Evolutionary conservation across 2,329 filamentous ascomycete species (phyloP).

Genomic region (Fusarium sp.): DNA sequence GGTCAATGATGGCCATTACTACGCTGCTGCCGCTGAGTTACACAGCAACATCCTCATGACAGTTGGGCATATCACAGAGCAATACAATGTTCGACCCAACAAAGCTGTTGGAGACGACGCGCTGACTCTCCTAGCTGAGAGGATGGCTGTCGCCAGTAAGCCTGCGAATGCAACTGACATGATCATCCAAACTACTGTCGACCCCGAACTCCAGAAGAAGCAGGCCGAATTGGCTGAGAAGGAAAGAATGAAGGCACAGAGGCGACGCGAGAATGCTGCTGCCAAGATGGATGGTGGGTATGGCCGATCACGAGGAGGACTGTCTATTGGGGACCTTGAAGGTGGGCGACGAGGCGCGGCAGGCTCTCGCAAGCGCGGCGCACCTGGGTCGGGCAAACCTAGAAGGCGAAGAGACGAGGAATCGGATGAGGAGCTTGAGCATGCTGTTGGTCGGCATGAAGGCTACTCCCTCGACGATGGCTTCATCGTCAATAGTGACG

Average conservation of each 20-base stretch:
- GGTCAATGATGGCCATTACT: conserved; percentile 77
- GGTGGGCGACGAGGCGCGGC: conserved; percentile 61
- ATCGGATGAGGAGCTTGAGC: conserved; percentile 77
- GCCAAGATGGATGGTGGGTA: conserved; percentile 70
- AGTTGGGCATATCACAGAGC: conserved; percentile 79
- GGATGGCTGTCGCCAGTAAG: conserved; percentile 71
- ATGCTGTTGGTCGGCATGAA: conserved; percentile 69
- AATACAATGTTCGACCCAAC: conserved; percentile 74
- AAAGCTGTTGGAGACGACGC: conserved; percentile 76
- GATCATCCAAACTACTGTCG: conserved; percentile 75
- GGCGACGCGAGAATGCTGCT: conserved; percentile 73
- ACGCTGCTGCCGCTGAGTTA: conserved; percentile 76
- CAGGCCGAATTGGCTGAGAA: conserved; percentile 79
- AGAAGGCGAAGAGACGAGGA: conserved; percentile 74
- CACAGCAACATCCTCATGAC: conserved; percentile 74
- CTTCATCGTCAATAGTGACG: conserved; percentile 80
- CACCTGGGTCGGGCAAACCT: conserved; percentile 58
- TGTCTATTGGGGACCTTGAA: conserved; percentile 77
- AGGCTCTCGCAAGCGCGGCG: conserved; percentile 63
- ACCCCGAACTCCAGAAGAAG: conserved; percentile 79
- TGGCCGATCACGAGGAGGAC: conserved; percentile 60
- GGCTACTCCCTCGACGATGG: conserved; percentile 84
- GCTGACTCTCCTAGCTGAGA: conserved; percentile 72
- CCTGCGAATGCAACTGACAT: conserved; percentile 66
- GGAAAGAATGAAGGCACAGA: conserved; percentile 73